Percentiles rank a stretch among this genome's conserved stretches.
Evolutionary conservation across 73 alveolate species (phyloP).

Genomic region (Paramecium octaurelia): DNA sequence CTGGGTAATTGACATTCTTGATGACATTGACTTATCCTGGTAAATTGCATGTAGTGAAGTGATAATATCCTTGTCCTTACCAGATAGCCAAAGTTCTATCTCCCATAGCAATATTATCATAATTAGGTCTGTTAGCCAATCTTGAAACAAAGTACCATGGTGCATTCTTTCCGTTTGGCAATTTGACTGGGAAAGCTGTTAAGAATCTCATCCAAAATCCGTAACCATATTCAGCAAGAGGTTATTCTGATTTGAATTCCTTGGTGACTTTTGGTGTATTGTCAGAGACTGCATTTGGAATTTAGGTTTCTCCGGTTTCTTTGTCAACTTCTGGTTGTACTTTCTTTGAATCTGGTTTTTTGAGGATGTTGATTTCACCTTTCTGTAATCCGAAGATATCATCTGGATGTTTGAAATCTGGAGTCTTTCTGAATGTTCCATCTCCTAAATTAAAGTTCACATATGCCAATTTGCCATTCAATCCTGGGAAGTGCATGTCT

Average conservation of each 20-base stretch:
- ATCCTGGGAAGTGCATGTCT: constrained; percentile 21
- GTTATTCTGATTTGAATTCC: neutral
- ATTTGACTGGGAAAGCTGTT: neutral
- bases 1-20: constrained; percentile 9
- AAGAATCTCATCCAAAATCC: constrained; percentile 45
- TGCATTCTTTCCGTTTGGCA: constrained; percentile 12
- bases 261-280: neutral
- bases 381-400: neutral
- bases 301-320: neutral
- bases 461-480: constrained; percentile 19
- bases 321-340: neutral
- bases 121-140: constrained; percentile 16
- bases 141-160: constrained; percentile 48
- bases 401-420: constrained; percentile 26
- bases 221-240: constrained; percentile 7
- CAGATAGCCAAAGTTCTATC: constrained; percentile 47
- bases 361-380: constrained; percentile 12
- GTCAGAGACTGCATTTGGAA: neutral
- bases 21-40: constrained; percentile 3
- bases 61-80: constrained; percentile 42
- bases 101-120: constrained; percentile 44
- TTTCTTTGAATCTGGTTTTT: neutral
- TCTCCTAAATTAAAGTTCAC: constrained; percentile 26
- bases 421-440: constrained; percentile 4
- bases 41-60: neutral